Base-by-base conservation (phyloP, 257 asterid species). In the Solanum tacnaense region DNA sequence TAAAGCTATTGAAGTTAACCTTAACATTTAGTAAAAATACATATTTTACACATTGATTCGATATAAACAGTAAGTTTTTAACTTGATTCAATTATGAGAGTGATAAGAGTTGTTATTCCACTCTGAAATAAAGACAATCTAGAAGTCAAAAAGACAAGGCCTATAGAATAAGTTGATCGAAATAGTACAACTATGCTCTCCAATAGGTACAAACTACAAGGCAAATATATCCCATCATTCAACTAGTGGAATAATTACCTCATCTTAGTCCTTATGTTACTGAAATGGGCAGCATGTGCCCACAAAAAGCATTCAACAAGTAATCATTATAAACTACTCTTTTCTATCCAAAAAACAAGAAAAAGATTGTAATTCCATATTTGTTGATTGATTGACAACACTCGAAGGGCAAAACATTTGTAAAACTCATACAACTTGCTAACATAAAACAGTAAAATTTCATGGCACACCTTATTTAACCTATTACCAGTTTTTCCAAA, bases 211-310 rank as follows among this genome's bases (percentile, higher is more conserved):
- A 82, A 82, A 82, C 12, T 82, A 49, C 86, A 49, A 82, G 44
- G 86, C 85, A 82, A 82, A 81, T 65, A 65, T n/a, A 44, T 82
- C 86, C 44, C 49, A 82, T 82, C 44, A 82, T 29, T 82, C 86
- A 49, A 82, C 86, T 82, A 82, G 86, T 49, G 86, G 86, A 49
- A 82, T 82, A 65, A 82, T 49, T 82, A 82, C 70, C 85, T 82
- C 85, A 82, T 49, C 70, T 49, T 31, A 82, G 86, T 82, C 71
- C 86, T 82, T 49, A 3, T 82, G 86, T 82, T 49, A 82, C 10
- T 29, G 29, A 49, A 82, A 82, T 82, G 86, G 71, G 86, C 21
- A 82, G 44, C 86, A 82, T 82, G 70, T 82, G 68, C 18, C 70
- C 70, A 81, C 41, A 46, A 31, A 82, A 82, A 82, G 86, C 86